These are phyloP conservation scores for Ilyonectria sp. DNA, from an alignment of 2,329 filamentous ascomycete genomes.

Conservation along the genomic window DNA sequence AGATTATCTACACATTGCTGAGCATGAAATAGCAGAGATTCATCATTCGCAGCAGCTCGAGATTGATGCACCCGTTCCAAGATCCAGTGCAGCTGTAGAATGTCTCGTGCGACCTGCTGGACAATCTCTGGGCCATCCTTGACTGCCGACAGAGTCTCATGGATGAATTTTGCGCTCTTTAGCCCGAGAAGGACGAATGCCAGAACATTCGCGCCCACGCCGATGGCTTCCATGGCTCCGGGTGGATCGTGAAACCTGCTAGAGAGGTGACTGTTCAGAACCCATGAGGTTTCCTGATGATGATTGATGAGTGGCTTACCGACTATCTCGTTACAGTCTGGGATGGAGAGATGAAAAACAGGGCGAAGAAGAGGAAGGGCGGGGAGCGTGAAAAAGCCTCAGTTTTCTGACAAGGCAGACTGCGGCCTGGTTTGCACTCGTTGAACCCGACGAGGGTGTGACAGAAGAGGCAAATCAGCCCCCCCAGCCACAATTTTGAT, in stretches of 20 bases:
- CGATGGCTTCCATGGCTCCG: slow-evolving; percentile 31
- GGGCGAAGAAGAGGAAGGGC: background rate
- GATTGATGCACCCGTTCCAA: slow-evolving; percentile 26
- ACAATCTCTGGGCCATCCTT: slow-evolving; percentile 34
- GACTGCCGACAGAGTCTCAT: slow-evolving; percentile 25
- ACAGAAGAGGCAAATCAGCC: background rate
- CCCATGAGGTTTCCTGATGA: background rate
- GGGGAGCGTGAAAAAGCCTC: background rate
- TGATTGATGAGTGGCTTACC: background rate
- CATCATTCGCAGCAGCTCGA: background rate
- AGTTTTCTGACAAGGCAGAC: background rate
- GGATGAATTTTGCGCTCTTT: slow-evolving; percentile 23
- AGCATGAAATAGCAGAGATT: background rate
- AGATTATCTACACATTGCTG: slow-evolving; percentile 24
- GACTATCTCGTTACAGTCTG: background rate
- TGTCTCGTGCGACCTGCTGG: background rate
- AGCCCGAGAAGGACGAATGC: slow-evolving; percentile 31
- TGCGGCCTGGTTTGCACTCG: background rate
- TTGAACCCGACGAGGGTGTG: background rate
- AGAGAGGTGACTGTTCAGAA: background rate
- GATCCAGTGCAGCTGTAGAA: slow-evolving; percentile 20
- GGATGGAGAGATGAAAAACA: background rate
- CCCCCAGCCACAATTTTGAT: background rate
- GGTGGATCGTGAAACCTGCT: background rate
- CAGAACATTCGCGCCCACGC: slow-evolving; percentile 33